Evolutionary conservation across 2,329 filamentous ascomycete species (phyloP).

Genomic region (Fusarium domesticum): DNA sequence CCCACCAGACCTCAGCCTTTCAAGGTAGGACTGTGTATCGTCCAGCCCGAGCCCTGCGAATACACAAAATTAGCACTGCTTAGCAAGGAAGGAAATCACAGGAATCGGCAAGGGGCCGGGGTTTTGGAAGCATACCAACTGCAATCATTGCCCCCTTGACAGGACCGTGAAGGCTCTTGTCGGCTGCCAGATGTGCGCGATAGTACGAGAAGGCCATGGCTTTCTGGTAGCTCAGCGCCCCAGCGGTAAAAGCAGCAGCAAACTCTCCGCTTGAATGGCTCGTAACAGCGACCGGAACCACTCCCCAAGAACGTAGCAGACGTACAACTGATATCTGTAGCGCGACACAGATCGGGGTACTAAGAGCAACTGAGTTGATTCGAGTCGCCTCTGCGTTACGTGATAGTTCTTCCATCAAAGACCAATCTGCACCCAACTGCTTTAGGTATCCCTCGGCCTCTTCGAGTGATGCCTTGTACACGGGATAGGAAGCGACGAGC

Average conservation of each 20-base stretch:
- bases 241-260: constrained; percentile 42
- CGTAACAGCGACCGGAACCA: constrained; percentile 36
- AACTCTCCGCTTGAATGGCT: constrained; percentile 48
- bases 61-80: no score
- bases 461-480: constrained; percentile 2
- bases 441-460: constrained; percentile 19
- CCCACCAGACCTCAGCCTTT: neutral
- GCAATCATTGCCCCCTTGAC: constrained; percentile 26
- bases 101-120: no score
- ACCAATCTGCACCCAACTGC: constrained; percentile 28
- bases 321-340: constrained; percentile 45
- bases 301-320: constrained; percentile 39
- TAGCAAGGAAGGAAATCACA: no score
- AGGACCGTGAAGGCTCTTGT: constrained; percentile 37
- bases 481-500: constrained; percentile 18
- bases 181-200: constrained; percentile 28
- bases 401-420: neutral
- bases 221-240: constrained; percentile 41
- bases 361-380: constrained; percentile 5
- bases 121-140: no score
- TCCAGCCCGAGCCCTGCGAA: constrained; percentile 3
- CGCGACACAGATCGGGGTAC: constrained; percentile 40
- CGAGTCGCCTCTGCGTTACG: neutral
- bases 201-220: constrained; percentile 48
- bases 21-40: neutral